Base-by-base conservation (phyloP, 2,329 filamentous ascomycete genomes). In the Thielaviopsis ethacetica region DNA sequence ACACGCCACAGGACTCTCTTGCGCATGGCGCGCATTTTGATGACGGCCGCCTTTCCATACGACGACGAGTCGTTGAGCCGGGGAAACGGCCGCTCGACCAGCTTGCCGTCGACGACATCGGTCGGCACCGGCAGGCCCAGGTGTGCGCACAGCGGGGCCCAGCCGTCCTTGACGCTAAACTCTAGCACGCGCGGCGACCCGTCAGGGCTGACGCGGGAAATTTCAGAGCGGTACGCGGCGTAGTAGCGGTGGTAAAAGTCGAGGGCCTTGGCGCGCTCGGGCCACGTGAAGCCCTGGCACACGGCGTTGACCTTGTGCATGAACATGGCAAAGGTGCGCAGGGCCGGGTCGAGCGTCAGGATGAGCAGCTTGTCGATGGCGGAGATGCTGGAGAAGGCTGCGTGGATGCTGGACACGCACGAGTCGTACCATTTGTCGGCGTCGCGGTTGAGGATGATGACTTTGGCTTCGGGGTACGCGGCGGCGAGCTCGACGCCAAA, bases 61-160 rank as follows among this genome's bases (percentile, higher is more conserved):
- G 54, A 56, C 12, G 54, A 58, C 7, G 58, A 59, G 38, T 66
- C 64, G 47, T 66, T 66, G 21, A 63, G 53, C 24, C 63, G 38
- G 3, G 64, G 64, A 52, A 66, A 66, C 38, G 63, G 61, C 56
- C 60, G 61, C 62, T 54, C 53, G 7, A 63, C 61, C 44, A 60
- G 51, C 24, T 62, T 47, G 4, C 62, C 64, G 58, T 60, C 51
- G 1, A 64, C 64, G n/a, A 71, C 68, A 41, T 68, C 66, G 63
- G 58, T 64, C 1, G 73, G 73, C 38, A 72, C 65, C 0, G 69
- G 65, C 50, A 73, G 69, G 7, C 64, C 68, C 1, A 76, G 66
- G 49, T 72, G 70, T 21, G 67, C 59, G 56, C 73, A 75, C 10
- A 75, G 66, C 7, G 73, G 72, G n/a, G 54, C 65, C 71, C 71